Conservation (phyloP, 768 basidiomycete genomes). For the Harrya chromipes region DNA sequence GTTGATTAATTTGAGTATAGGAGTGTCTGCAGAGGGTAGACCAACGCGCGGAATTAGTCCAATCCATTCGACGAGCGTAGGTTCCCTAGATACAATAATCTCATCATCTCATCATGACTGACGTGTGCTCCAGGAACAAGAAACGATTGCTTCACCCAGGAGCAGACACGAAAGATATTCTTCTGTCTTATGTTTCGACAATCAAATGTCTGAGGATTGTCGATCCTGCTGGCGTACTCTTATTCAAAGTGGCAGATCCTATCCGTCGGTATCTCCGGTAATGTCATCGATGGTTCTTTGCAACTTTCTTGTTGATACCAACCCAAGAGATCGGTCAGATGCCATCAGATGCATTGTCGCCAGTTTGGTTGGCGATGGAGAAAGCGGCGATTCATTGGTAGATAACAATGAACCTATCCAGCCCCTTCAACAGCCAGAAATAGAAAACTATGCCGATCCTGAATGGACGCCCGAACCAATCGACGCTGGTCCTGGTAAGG, state of each 20-base stretch:
- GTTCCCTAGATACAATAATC: constrained; percentile 5
- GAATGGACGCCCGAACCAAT: constrained; percentile 96
- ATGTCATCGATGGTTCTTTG: constrained; percentile 6
- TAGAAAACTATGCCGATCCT: constrained; percentile 87
- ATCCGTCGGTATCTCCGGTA: constrained; percentile 87
- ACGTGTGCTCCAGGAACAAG: constrained; percentile 54
- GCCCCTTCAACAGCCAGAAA: constrained; percentile 68
- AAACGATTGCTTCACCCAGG: constrained; percentile 93
- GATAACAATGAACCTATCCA: constrained; percentile 83
- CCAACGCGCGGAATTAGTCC: constrained; percentile 73
- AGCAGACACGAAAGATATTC: constrained; percentile 88
- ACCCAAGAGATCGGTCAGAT: constrained; percentile 73
- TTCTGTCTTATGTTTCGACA: constrained; percentile 86
- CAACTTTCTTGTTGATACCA: not conserved
- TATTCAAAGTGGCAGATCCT: constrained; percentile 92
- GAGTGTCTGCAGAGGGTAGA: constrained; percentile 81
- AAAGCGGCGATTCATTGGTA: constrained; percentile 74
- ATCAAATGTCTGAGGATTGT: constrained; percentile 88
- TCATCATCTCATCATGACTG: not conserved
- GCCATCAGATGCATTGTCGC: constrained; percentile 94
- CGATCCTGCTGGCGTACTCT: constrained; percentile 88
- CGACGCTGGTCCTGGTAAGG: constrained; percentile 89
- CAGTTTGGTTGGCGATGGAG: constrained; percentile 83
- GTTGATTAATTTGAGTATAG: constrained; percentile 30
- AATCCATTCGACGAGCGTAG: constrained; percentile 75